Conservation (phyloP, 2,329 filamentous ascomycete genomes). For the Curvularia lunata region DNA sequence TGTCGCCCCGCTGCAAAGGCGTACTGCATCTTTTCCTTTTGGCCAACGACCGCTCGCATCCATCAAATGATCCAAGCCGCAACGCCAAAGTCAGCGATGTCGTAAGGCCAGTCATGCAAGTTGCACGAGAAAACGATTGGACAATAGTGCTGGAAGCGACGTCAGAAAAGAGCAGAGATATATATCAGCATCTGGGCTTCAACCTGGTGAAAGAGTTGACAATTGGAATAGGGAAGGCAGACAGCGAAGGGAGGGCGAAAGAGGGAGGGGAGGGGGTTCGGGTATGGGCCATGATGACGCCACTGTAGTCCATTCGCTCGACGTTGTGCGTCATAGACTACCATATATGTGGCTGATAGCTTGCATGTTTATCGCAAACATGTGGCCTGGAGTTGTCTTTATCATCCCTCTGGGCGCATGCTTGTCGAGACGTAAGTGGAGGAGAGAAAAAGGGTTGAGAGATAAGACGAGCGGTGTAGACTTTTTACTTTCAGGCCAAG, state of each 20-base stretch:
- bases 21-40: conserved; percentile 11
- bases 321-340: background rate
- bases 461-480: background rate
- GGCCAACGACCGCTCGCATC: conserved; percentile 11
- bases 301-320: background rate
- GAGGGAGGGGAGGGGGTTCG: conserved; percentile 12
- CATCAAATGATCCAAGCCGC: background rate
- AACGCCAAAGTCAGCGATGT: conserved; percentile 13
- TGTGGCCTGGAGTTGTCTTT: background rate
- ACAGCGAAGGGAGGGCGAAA: conserved; percentile 3
- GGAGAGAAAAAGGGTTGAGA: background rate
- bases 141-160: conserved; percentile 14
- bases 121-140: conserved; percentile 15
- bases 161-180: conserved; percentile 4
- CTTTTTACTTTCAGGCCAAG: background rate
- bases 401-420: background rate
- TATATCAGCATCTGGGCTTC: conserved; percentile 13
- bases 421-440: background rate
- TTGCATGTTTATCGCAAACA: background rate
- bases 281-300: conserved; percentile 19
- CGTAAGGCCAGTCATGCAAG: conserved; percentile 10
- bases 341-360: background rate
- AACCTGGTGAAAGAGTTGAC: conserved; percentile 7
- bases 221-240: conserved; percentile 7
- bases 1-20: conserved; percentile 3